Base-by-base conservation (phyloP, 2,329 filamentous ascomycete genomes). In the Aureobasidium vineae region DNA sequence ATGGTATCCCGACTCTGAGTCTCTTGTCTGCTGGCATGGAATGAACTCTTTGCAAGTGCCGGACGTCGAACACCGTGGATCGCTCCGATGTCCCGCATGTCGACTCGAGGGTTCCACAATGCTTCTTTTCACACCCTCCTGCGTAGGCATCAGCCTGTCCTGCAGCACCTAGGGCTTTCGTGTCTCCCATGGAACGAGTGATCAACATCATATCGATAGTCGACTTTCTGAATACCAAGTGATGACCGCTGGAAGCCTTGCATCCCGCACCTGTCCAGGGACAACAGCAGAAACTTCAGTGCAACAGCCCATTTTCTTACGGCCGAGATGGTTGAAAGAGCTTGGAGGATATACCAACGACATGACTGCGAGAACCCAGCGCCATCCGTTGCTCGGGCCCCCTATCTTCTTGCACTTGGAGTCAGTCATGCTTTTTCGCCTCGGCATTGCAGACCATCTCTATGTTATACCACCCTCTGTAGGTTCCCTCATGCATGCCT, bases 31-130 rank as follows among this genome's bases (percentile, higher is more conserved):
- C 38, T 59, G 40, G 15, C 26, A 33, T 33, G 26, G 41, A 45
- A 40, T 21, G 56, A 59, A 43, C 56, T 31, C 26, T 45, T 43
- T 59, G 21, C 56, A 59, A 59, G 26, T 59, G 56, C 56, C 56
- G 56, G 38, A 59, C 6, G 40, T 59, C 56, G 11, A 57, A 40
- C 56, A 28, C 38, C 40, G 26, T 33, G 38, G 56, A 59, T 33
- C 41, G 56, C 56, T 21, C 16, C 56, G 56, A 45, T 45, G 26
- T 43, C 15, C n/a, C n/a, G 19, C 16, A 2, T 28, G 36, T 28
- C 23, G 10, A 41, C 15, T 43, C 21, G 28, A 56, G 16, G 38
- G 10, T 33, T 21, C 10, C 3, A 33, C 15, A n/a, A 59, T 45
- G 41, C 41, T 43, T 43, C 40, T 59, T 45, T 21, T 21, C 31